Evolutionary conservation across 495 filamentous ascomycete species (phyloP), one percentile per base, ranked within the genome.

Genomic region (Umbilicaria muhlenbergii): DNA sequence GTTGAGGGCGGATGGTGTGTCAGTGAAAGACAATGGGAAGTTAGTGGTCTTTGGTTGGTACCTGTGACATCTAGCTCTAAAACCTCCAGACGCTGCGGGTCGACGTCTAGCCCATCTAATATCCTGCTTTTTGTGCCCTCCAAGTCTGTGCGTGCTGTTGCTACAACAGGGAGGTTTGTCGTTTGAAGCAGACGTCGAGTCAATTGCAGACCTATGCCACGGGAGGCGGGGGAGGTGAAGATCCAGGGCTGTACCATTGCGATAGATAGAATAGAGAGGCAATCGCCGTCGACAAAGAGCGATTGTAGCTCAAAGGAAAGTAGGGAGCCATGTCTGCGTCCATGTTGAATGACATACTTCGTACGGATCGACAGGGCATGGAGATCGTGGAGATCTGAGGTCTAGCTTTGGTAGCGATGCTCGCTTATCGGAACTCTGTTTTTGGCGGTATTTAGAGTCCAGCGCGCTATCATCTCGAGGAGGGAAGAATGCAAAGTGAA

Each of bases 171-270:
- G 11, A 80, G 59, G 6, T 63, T 60, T 7, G 83, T 86, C 14
- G 66, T 73, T 40, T 63, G 59, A 12, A 91, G 69, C 11, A 92
- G 64, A 32, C 77, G 71, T 4, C 77, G 71, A 5, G 80, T 74
- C 13, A 92, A 63, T 19, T 79, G 74, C 49, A 83, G 69, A 15
- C 82, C 84, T 48, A 91, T 75, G 12, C 86, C 85, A 17, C 81
- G 68, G 11, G 79, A 86, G 11, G 83, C 73, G 0, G 85, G 86
- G 15, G 74, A 70, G 18, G 80, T 60, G 3, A 78, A 53, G 32
- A 57, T 46, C 61, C 67, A 64, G 13, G 64, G 62, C 15, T 49
- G 40, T 38, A 41, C 39, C 46, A 52, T 52, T 12, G 11, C 35
- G 15, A 8, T 5, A 5, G 19, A 14, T 13, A 39, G 14, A 5